These are phyloP conservation scores for Beta macrorhiza DNA, from an alignment of 179 eudicot species.

Conservation along the genomic window DNA sequence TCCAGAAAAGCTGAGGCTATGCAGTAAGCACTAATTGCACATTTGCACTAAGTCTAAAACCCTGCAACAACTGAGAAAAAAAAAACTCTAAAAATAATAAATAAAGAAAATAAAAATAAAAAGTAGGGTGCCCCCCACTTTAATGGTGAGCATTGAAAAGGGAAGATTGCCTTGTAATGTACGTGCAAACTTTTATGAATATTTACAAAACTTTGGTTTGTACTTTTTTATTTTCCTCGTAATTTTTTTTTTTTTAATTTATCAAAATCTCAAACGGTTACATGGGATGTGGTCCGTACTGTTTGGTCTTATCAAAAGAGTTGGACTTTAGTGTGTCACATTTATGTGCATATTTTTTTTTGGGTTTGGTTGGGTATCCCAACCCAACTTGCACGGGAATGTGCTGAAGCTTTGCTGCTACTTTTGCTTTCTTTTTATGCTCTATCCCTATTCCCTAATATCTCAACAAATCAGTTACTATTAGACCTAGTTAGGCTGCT, in stretches of 20 bases:
- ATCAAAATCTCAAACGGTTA: conserved; percentile 30
- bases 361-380: not conserved
- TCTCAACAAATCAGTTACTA: not conserved
- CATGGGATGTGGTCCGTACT: conserved; percentile 33
- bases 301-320: conserved; percentile 26
- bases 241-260: not conserved
- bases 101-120: not conserved
- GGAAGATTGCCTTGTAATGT: conserved; percentile 30
- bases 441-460: not conserved
- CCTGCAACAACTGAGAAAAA: conserved; percentile 16
- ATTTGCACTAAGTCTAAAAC: too few relatives aligned
- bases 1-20: conserved; percentile 7
- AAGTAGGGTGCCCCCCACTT: conserved; percentile 16
- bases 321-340: conserved; percentile 15
- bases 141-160: conserved; percentile 33
- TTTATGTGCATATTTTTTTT: conserved; percentile 11
- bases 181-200: conserved; percentile 26
- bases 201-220: conserved; percentile 6
- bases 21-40: conserved; percentile 14
- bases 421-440: conserved; percentile 7
- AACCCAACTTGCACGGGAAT: conserved; percentile 35
- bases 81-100: not conserved
- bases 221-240: not conserved
- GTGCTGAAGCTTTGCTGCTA: conserved; percentile 3
- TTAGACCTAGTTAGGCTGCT: too few relatives aligned